Percentiles rank a stretch among this genome's conserved stretches.
These are phyloP conservation scores for Endogone sp. DNA, from an alignment of 192 early-diverging fungal genomes.

Conservation along the genomic window DNA sequence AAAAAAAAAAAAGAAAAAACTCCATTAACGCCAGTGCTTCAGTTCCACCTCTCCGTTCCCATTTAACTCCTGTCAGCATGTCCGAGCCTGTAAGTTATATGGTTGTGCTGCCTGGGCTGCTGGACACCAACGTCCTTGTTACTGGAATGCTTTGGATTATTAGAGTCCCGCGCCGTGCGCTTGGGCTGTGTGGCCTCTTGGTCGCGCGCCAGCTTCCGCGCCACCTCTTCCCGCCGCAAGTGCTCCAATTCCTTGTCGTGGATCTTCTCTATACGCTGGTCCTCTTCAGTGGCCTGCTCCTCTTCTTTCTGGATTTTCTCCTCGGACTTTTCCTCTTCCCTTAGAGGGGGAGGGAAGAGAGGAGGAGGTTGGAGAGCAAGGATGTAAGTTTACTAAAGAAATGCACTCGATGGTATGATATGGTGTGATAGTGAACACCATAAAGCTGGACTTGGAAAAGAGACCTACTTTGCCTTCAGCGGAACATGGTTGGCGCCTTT, in stretches of 20 bases:
- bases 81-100: neutral
- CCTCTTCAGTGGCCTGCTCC: neutral
- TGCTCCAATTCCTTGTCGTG: neutral
- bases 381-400: too few relatives aligned
- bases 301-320: neutral
- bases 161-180: neutral
- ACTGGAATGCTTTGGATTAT: neutral
- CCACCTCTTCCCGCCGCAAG: neutral
- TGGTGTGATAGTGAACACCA: too few relatives aligned
- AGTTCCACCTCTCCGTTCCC: too few relatives aligned
- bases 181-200: neutral
- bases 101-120: neutral
- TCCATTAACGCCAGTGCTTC: too few relatives aligned
- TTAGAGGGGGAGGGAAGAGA: neutral
- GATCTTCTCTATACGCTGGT: neutral
- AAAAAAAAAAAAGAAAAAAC: too few relatives aligned
- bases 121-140: neutral
- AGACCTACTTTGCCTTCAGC: neutral
- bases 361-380: too few relatives aligned
- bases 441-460: neutral
- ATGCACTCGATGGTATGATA: too few relatives aligned
- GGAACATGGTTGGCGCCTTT: neutral
- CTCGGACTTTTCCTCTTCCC: neutral
- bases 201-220: neutral
- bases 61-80: neutral